Conservation (phyloP, 345 rosid species). For the Rhizophora mangle region DNA sequence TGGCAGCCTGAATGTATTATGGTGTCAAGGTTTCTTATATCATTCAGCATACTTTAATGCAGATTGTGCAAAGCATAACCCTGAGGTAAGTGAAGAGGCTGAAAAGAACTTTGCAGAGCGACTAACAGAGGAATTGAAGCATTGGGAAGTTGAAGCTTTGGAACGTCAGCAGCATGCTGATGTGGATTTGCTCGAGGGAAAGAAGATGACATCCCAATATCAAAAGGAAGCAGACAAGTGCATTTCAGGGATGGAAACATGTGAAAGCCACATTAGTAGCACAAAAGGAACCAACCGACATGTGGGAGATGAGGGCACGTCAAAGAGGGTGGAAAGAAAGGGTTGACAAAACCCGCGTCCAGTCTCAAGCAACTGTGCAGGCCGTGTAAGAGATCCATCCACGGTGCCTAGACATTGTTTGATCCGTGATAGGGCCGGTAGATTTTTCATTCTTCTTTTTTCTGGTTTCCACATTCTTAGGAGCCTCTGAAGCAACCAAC, state of each 20-base stretch:
- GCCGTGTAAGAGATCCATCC: constrained; percentile 28
- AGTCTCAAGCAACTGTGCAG: constrained; percentile 53
- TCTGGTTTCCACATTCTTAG: no score
- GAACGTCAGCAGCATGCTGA: constrained; percentile 74
- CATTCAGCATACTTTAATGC: constrained; percentile 2
- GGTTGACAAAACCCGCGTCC: constrained; percentile 38
- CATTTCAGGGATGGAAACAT: constrained; percentile 93
- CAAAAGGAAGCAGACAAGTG: constrained; percentile 98
- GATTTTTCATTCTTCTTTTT: background rate
- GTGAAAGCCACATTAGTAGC: constrained; percentile 65
- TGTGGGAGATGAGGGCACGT: constrained; percentile 85
- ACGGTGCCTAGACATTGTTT: background rate
- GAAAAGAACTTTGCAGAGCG: constrained; percentile 78
- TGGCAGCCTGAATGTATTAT: background rate
- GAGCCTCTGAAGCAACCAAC: no score
- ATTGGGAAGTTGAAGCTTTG: constrained; percentile 68
- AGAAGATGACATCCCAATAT: constrained; percentile 84
- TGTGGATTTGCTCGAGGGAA: constrained; percentile 86
- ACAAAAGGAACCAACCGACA: constrained; percentile 67
- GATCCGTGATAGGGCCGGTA: background rate
- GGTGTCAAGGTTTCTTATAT: constrained; percentile 9
- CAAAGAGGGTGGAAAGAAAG: constrained; percentile 79
- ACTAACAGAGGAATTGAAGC: constrained; percentile 75
- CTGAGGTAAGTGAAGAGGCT: constrained; percentile 72
- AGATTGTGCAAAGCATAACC: constrained; percentile 87